Base-by-base conservation (phyloP, 2,329 filamentous ascomycete species). In the Hortaea sp. region DNA sequence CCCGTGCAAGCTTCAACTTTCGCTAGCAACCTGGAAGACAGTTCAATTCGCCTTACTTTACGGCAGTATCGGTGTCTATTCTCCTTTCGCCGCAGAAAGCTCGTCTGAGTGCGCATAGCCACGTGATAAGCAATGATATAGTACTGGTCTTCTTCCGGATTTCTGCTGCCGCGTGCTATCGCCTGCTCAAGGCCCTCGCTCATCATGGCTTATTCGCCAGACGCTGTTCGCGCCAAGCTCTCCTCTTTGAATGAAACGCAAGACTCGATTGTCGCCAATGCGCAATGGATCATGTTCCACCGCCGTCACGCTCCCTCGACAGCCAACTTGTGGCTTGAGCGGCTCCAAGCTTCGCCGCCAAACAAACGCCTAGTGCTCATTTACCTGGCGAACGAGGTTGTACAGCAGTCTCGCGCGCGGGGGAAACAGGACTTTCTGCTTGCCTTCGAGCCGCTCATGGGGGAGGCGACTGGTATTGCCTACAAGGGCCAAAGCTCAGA, bases 261-360 rank as follows among this genome's bases (percentile, higher is more conserved):
- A 66, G 92, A 98, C 65, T 94, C 88, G 69, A 97, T 98, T 62
- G 81, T 94, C 50, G 90, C 87, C 32, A 89, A 94, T 52, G 88
- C 92, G 48, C 90, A 97, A 81, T 98, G 94, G 94, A 92, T 98
- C 51, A 94, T 98, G 84, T 98, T 98, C 66, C 90, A 98, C 70
- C 84, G 88, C 66, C 82, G 92, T 65, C 86, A 95, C 69, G 90
- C 94, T 45, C 87, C 95, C 56, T 82, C 86, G 51, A 95, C 90
- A 13, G 89, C 88, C 13, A 83, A 90, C 63, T 77, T 97, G 44
- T 98, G 92, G 92, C 74, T 94, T 51, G 84, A 92, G 57, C 82
- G 86, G 50, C 73, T 98, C 49, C 92, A 88, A 61, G 90, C 97
- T 56, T 88, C 88, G 1, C 80, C 85, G n/a, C 80, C 85, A 5